Evolutionary conservation across 2,329 filamentous ascomycete species (phyloP), one percentile per base, ranked within the genome.

Genomic region (Aspergillus sp.): DNA sequence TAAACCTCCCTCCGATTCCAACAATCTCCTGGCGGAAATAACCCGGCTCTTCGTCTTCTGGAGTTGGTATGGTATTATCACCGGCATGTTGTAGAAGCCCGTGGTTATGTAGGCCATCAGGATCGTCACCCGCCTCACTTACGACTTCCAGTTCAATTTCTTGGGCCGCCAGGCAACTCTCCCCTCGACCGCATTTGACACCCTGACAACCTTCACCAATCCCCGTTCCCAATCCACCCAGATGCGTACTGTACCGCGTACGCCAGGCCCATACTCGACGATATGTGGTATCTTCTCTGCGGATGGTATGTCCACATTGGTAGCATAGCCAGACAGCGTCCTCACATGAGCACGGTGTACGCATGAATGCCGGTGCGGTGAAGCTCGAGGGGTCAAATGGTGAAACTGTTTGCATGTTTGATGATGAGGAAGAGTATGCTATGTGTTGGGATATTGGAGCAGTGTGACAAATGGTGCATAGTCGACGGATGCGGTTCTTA

Each of bases 21-120:
- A 95, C 88, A 51, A 96, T 87, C 68, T 96, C 90, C 62, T 95
- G 90, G 38, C 87, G 78, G 48, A 83, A 78, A 62, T 95, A 96
- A 3, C 90, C 90, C 0, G 87, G 77, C 49, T 62, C 70, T 52
- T 73, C 73, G 32, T 67, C 67, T 53, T 39, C 37, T 5, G 3
- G 17, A 3, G n/a, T 39, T 5, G 7, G 10, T 19, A 19, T 19
- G 15, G 3, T 20, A 10, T 15, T 19, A 10, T 20, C 10, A 39
- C 19, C 17, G 7, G 37, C 10, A 15, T 48, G 47, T 13, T 50
- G 49, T n/a, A 53, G 4, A 30, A 37, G 23, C n/a, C 38, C 42
- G 15, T 57, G 51, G 15, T 56, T 48, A n/a, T 57, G 57, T 12
- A 55, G 50, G 2, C 54, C 52, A n/a, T 41, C 10, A 4, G 22